Percentiles rank a stretch among this genome's conserved stretches.
These are phyloP conservation scores for Mentha longifolia DNA, from an alignment of 257 asterid species.

Conservation along the genomic window DNA sequence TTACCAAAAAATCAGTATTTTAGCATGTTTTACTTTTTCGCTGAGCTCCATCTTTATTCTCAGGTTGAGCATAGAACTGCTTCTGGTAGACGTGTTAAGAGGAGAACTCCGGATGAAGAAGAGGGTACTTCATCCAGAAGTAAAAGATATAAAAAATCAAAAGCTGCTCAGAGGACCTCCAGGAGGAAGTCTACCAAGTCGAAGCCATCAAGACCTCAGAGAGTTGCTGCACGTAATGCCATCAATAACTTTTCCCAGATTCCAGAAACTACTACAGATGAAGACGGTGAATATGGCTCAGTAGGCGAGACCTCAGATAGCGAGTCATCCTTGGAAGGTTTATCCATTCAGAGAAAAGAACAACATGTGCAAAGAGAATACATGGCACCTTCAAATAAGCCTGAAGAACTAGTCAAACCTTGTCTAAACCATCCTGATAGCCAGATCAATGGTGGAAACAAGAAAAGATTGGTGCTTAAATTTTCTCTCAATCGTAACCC, in stretches of 20 bases:
- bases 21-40: constrained; percentile 32
- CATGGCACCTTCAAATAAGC: constrained; percentile 44
- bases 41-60: constrained; percentile 42
- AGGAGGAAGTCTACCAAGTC: constrained; percentile 54
- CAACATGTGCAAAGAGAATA: constrained; percentile 41
- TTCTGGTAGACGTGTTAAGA: constrained; percentile 66
- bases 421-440: constrained; percentile 41
- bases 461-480: constrained; percentile 70
- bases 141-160: constrained; percentile 58
- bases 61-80: constrained; percentile 63
- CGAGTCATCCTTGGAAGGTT: constrained; percentile 58
- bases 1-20: constrained; percentile 25
- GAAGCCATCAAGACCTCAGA: constrained; percentile 72
- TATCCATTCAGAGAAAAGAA: constrained; percentile 42
- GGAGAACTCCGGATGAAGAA: constrained; percentile 56
- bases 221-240: constrained; percentile 77
- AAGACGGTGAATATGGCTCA: constrained; percentile 61
- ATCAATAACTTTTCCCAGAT: constrained; percentile 53
- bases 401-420: constrained; percentile 44
- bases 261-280: constrained; percentile 66
- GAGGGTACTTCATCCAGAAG: constrained; percentile 66
- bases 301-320: constrained; percentile 62
- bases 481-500: constrained; percentile 55
- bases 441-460: constrained; percentile 50
- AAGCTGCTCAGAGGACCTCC: constrained; percentile 49